phyloP scores from a whole-genome alignment of 192 early-diverging fungal genomes.

The Podila epicladia region DNA sequence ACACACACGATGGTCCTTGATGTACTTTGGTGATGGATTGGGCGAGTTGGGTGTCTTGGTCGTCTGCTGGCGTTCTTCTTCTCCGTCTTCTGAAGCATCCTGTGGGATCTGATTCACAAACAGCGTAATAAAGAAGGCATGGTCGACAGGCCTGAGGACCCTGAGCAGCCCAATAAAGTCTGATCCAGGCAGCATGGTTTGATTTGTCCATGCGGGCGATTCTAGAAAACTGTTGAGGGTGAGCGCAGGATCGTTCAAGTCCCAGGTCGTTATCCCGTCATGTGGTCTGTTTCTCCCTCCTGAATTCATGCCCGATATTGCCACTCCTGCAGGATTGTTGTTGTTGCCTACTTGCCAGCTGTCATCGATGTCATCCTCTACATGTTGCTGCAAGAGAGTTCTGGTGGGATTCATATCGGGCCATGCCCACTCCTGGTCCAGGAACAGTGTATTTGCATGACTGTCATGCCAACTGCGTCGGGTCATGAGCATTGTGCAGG shows the following conservation, averaged over 20 bases:
- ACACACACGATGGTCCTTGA: constrained; percentile 10
- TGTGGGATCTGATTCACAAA: constrained; percentile 17
- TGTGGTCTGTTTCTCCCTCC: neutral
- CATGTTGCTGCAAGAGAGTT: neutral
- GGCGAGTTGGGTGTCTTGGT: neutral
- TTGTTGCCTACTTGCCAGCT: neutral
- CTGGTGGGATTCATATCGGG: constrained; percentile 16
- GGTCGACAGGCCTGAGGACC: constrained; percentile 17
- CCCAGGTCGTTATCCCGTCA: constrained; percentile 15
- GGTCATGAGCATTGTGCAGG: constrained; percentile 14
- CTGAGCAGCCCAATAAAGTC: constrained; percentile 18
- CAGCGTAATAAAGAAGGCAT: constrained; percentile 20
- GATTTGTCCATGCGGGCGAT: constrained; percentile 18
- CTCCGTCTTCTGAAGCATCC: neutral
- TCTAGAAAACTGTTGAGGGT: neutral
- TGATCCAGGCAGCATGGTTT: constrained; percentile 11
- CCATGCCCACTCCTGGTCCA: constrained; percentile 14
- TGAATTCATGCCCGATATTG: no score
- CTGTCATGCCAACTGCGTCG: neutral
- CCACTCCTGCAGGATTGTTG: neutral
- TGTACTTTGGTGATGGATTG: neutral
- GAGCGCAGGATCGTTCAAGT: constrained; percentile 20
- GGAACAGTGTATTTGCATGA: neutral
- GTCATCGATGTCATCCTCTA: constrained; percentile 5
- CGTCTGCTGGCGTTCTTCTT: neutral